These are phyloP conservation scores for Trametes elegans DNA, from an alignment of 768 basidiomycete species.

Conservation along the genomic window DNA sequence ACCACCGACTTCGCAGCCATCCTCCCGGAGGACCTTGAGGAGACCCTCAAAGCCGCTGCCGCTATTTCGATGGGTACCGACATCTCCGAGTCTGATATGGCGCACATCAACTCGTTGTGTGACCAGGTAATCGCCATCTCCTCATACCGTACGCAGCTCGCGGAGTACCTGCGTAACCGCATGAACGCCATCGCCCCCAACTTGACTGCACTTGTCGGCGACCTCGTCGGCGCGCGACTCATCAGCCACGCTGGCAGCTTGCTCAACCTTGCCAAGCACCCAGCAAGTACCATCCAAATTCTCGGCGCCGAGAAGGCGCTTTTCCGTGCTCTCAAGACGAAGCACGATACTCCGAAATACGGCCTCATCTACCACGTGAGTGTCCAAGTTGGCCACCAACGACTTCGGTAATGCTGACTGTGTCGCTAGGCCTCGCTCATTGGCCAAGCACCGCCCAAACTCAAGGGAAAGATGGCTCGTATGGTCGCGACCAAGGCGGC, in stretches of 20 bases:
- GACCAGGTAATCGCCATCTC: constrained; percentile 99
- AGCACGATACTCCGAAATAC: constrained; percentile 97
- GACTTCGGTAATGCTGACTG: not conserved
- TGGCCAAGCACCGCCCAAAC: constrained; percentile 95
- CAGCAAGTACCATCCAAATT: constrained; percentile 77
- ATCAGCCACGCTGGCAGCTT: constrained; percentile 76
- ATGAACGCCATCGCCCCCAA: constrained; percentile 99
- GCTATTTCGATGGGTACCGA: constrained; percentile 99
- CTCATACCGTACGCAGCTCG: constrained; percentile 89
- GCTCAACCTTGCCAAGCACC: constrained; percentile 70
- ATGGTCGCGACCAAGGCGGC: constrained; percentile 99
- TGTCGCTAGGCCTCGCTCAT: constrained; percentile 81
- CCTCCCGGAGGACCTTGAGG: constrained; percentile 97
- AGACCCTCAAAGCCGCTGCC: constrained; percentile 90
- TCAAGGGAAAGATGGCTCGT: constrained; percentile 99
- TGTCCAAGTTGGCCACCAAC: constrained; percentile 10
- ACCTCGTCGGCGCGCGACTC: constrained; percentile 71
- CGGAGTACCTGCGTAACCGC: constrained; percentile 95
- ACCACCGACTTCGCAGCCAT: constrained; percentile 84
- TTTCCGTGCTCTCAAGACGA: constrained; percentile 75
- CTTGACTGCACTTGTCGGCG: constrained; percentile 80
- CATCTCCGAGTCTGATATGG: constrained; percentile 94
- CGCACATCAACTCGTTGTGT: constrained; percentile 95
- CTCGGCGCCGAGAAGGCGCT: constrained; percentile 77
- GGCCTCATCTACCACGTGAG: constrained; percentile 97